A percentile compares a stretch with the other conserved stretches of the same genome.
phyloP scores from a whole-genome alignment of 306 rosid species.

The Ceratonia siliqua region DNA sequence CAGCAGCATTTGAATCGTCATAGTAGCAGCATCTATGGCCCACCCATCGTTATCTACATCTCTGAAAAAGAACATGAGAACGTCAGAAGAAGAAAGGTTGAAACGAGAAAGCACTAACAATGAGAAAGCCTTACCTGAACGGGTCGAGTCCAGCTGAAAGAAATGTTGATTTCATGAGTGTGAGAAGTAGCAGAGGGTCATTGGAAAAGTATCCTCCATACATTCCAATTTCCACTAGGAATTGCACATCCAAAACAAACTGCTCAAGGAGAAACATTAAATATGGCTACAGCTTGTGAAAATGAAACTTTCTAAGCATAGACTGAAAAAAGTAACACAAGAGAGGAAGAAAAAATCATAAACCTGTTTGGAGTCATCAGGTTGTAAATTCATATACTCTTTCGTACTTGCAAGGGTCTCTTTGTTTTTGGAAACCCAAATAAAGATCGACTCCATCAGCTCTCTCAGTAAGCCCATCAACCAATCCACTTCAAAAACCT shows the following conservation, averaged over 20 bases:
- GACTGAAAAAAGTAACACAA: not conserved
- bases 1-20: slow-evolving; percentile 58
- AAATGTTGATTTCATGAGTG: slow-evolving; percentile 64
- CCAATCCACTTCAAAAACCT: slow-evolving; percentile 63
- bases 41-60: slow-evolving; percentile 44
- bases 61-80: slow-evolving; percentile 38
- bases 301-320: slow-evolving; percentile 5
- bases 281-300: not conserved
- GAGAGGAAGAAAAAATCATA: not conserved
- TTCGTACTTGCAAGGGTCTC: slow-evolving; percentile 36
- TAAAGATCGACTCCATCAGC: slow-evolving; percentile 53
- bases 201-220: slow-evolving; percentile 67
- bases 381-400: slow-evolving; percentile 40
- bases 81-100: not conserved
- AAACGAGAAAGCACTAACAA: slow-evolving; percentile 4
- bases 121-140: slow-evolving; percentile 48
- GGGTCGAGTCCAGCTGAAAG: slow-evolving; percentile 57
- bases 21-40: slow-evolving; percentile 52
- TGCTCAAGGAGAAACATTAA: slow-evolving; percentile 34
- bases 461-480: slow-evolving; percentile 59
- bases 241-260: slow-evolving; percentile 72
- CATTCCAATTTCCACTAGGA: slow-evolving; percentile 66
- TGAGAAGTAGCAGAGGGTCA: slow-evolving; percentile 51
- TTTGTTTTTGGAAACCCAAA: slow-evolving; percentile 58
- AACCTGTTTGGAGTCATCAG: slow-evolving; percentile 57